These are phyloP conservation scores for Lipomyces spencermartinsiae DNA, from an alignment of 805 yeast species.

Conservation along the genomic window DNA sequence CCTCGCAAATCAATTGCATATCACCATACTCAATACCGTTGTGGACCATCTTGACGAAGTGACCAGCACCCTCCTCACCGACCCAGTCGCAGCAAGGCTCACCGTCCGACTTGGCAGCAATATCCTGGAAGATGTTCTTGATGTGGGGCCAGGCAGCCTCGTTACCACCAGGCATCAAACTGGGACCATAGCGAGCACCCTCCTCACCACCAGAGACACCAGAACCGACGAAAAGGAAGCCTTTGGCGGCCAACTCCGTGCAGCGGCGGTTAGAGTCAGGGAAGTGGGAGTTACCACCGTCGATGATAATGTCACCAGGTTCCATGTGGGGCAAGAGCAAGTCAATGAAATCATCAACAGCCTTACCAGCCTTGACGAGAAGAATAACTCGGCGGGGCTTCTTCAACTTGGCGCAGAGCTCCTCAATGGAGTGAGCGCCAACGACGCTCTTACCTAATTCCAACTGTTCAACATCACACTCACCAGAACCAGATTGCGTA, in stretches of 20 bases:
- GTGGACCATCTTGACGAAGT: constrained; percentile 99
- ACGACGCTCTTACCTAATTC: constrained; percentile 71
- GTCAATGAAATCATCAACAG: constrained; percentile 90
- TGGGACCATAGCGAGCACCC: constrained; percentile 99
- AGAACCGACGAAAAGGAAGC: constrained; percentile 92
- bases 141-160: constrained; percentile 98
- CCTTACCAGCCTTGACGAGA: constrained; percentile 94
- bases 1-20: constrained; percentile 96
- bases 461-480: background rate
- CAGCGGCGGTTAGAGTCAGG: constrained; percentile 98
- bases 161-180: constrained; percentile 99
- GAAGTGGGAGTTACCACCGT: constrained; percentile 99
- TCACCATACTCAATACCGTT: constrained; percentile 99
- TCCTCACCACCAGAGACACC: constrained; percentile 99
- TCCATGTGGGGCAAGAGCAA: constrained; percentile 91
- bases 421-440: constrained; percentile 93
- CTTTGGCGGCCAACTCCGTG: constrained; percentile 85
- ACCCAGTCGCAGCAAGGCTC: constrained; percentile 99
- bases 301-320: constrained; percentile 96
- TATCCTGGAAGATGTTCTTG: constrained; percentile 93
- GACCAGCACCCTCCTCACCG: constrained; percentile 99
- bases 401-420: constrained; percentile 85
- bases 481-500: background rate
- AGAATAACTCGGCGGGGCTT: constrained; percentile 95
- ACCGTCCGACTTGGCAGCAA: constrained; percentile 95